A percentile compares a stretch with the other conserved stretches of the same genome.
These are phyloP conservation scores for Penstemon davidsonii DNA, from an alignment of 257 asterid species.

Conservation along the genomic window DNA sequence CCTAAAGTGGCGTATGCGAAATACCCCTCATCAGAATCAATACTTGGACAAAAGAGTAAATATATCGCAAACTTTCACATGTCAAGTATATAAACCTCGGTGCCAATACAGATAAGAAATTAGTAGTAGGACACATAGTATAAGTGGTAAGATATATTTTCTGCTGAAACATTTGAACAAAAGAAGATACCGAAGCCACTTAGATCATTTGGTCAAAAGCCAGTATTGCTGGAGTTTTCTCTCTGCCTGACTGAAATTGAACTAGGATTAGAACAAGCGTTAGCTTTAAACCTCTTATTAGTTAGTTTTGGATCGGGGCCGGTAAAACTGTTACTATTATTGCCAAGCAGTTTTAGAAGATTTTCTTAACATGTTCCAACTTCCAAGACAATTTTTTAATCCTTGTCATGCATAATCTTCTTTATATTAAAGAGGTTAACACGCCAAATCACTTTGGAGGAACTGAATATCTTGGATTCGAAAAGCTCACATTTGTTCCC, in stretches of 20 bases:
- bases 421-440: conserved; percentile 64
- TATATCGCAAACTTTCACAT: too few relatives aligned
- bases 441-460: conserved; percentile 95
- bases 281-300: background rate
- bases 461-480: conserved; percentile 77
- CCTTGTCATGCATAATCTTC: conserved; percentile 71
- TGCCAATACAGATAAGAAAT: too few relatives aligned
- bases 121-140: too few relatives aligned
- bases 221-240: background rate
- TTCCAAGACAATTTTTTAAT: background rate
- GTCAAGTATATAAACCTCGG: too few relatives aligned
- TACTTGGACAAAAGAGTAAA: background rate
- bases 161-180: background rate
- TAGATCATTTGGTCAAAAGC: background rate
- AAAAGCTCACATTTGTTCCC: conserved; percentile 90
- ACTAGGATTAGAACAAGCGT: background rate
- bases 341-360: background rate
- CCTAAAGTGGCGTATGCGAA: too few relatives aligned
- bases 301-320: background rate
- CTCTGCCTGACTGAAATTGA: conserved; percentile 4
- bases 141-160: too few relatives aligned
- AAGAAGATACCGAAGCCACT: background rate
- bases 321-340: background rate
- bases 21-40: background rate
- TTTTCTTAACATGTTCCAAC: conserved; percentile 13